These are phyloP conservation scores for Trametes cubensis DNA, from an alignment of 768 basidiomycete genomes.

Conservation along the genomic window DNA sequence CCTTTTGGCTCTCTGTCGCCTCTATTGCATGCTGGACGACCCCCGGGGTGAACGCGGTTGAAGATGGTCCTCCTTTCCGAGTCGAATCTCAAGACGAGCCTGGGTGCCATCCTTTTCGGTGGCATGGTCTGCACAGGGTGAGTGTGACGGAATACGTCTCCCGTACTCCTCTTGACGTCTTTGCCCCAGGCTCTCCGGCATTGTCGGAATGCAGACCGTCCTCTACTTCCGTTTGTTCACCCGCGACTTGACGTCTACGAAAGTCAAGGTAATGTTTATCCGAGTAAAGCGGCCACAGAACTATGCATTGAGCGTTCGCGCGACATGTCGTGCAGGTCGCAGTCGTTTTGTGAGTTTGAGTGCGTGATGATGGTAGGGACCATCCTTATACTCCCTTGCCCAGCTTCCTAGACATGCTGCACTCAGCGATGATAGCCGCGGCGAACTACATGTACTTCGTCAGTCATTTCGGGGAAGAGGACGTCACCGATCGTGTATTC, in stretches of 20 bases:
- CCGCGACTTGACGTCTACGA: slow-evolving; percentile 22
- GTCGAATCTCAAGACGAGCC: slow-evolving; percentile 16
- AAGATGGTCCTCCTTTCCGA: slow-evolving; percentile 6
- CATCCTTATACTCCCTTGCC: background rate
- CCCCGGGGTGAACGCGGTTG: background rate
- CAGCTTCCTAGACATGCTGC: slow-evolving; percentile 31
- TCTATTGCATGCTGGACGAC: slow-evolving; percentile 3
- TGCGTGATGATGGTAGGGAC: background rate
- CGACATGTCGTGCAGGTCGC: slow-evolving; percentile 21
- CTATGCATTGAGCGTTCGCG: background rate
- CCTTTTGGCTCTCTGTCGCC: background rate
- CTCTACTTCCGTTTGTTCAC: slow-evolving; percentile 28
- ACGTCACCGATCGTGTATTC: slow-evolving; percentile 28
- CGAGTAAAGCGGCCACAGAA: background rate
- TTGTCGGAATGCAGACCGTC: slow-evolving; percentile 31
- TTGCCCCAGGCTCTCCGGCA: slow-evolving; percentile 28
- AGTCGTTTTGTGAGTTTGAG: slow-evolving; percentile 22
- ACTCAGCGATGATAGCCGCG: slow-evolving; percentile 27
- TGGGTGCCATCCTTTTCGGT: slow-evolving; percentile 21
- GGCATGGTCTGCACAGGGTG: slow-evolving; percentile 32
- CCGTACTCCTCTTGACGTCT: background rate
- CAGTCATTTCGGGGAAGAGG: slow-evolving; percentile 23
- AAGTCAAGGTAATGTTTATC: slow-evolving; percentile 23
- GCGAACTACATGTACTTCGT: slow-evolving; percentile 32
- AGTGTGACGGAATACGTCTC: background rate